A percentile compares a stretch with the other conserved stretches of the same genome.
Conservation (phyloP, 441 rosid species). For the Manihot esculenta region DNA sequence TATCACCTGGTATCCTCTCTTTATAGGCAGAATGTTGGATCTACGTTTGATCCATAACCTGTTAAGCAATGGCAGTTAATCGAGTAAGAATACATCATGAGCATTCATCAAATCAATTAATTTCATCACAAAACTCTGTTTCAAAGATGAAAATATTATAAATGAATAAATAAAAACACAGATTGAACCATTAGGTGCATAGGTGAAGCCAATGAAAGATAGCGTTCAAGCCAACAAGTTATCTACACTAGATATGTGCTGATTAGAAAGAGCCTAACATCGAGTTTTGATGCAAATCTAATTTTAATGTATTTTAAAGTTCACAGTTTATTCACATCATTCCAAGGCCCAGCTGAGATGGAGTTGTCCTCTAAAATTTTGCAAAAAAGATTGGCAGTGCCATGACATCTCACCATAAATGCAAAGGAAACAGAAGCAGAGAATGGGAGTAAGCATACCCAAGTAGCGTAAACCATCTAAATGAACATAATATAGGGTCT, state of each 20-base stretch:
- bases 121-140: neutral
- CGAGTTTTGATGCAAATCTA: neutral
- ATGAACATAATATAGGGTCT: constrained; percentile 23
- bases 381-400: neutral
- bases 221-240: neutral
- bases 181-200: neutral
- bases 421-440: neutral
- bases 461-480: constrained; percentile 15
- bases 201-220: neutral
- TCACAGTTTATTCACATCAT: neutral
- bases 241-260: neutral
- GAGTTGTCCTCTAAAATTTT: neutral
- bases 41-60: constrained; percentile 19
- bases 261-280: neutral
- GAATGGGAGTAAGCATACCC: constrained; percentile 27
- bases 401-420: neutral
- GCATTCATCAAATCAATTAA: neutral
- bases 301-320: neutral
- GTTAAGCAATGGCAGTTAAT: constrained; percentile 11
- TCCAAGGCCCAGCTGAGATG: neutral
- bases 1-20: constrained; percentile 11
- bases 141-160: constrained; percentile 1
- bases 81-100: constrained; percentile 3
- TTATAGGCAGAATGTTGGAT: constrained; percentile 6
- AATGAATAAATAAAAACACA: neutral